Base-by-base conservation (phyloP, 2,329 filamentous ascomycete genomes). In the Xylariaceae sp. region DNA sequence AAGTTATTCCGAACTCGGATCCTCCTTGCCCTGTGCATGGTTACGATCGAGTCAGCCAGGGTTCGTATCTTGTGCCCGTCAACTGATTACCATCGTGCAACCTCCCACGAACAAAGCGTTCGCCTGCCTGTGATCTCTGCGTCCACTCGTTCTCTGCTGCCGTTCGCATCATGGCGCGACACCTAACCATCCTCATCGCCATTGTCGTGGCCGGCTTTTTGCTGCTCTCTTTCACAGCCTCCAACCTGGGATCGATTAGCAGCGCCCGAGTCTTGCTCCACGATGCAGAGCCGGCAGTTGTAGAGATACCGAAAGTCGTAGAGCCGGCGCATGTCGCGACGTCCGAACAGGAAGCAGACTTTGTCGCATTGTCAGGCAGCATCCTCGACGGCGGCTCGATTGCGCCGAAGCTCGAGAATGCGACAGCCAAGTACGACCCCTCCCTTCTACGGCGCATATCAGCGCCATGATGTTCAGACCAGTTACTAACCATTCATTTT, bases 331-430 rank as follows among this genome's bases (percentile, higher is more conserved):
- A 42, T 42, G 9, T 13, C 9, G 45, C 55, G 52, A 60, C 58
- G 39, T 57, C 65, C 54, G 66, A 65, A 57, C 59, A 61, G 9
- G 69, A 67, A 15, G 64, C 78, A 18, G 78, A 78, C 56, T 67
- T 83, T 35, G 72, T 72, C 42, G 66, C 71, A 35, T 66, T 83
- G 34, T 74, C 82, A 1, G 73, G 76, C 30, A 74, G 74, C 49
- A 74, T 88, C 15, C 77, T 91, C 18, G 79, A 80, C 15, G 89
- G 88, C 58, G 84, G 84, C 57, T 87, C 86, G 2, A 93, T 92
- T 68, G 89, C 89, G 54, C 87, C 89, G 1, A 92, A 90, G 75
- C 78, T 94, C 56, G 90, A 89, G 70, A 94, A 94, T 74, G 89
- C 88, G 61, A 94, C 90, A 5, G 78, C 85, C 56, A 94, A 93